Base-by-base conservation (phyloP, 2,329 filamentous ascomycete species). In the Ceratocystis cubensis region DNA sequence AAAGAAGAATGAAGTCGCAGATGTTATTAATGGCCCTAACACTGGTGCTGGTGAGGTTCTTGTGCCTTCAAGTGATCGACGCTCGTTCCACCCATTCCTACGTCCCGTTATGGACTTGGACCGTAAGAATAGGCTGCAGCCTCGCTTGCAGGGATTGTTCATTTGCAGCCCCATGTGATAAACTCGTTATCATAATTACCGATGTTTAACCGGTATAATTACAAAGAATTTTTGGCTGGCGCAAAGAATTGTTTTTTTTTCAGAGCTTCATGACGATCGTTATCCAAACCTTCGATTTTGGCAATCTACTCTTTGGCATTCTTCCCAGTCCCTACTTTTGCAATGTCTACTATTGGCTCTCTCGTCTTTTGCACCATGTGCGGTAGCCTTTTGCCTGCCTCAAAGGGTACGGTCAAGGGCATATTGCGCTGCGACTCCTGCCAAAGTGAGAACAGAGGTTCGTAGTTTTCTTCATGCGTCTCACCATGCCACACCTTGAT, bases 361-460 rank as follows among this genome's bases (percentile, higher is more conserved):
- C 81, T 97, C 50, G 87, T 96, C 45, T 97, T 97, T 76, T 97
- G 93, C 79, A 89, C 83, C 65, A 89, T 92, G 74, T 97, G 93
- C 75, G 93, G 93, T 69, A 96, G 96, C 75, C 81, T 96, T 2
- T 80, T 97, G 50, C 91, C 94, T 65, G 83, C 87, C 64, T 91
- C 89, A 61, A 88, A 87, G 69, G 90, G 89, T 69, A 87, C 86
- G 68, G 81, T 84, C 71, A 88, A 91, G 73, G 88, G 88, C 66
- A 82, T 88, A 67, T 78, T 97, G 67, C 81, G 82, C 70, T 99
- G 93, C 80, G 88, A 90, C 72, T 87, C 92, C 74, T 97, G 93
- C 75, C 90, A 89, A 69, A 84, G 89, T 50, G 83, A 89, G 73
- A 96, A 93, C 74, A 87, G 84, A 86, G 91, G 91, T 95, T 72